These are phyloP conservation scores for Trichoderma pleuroti DNA, from an alignment of 2,329 filamentous ascomycete genomes.

Conservation along the genomic window DNA sequence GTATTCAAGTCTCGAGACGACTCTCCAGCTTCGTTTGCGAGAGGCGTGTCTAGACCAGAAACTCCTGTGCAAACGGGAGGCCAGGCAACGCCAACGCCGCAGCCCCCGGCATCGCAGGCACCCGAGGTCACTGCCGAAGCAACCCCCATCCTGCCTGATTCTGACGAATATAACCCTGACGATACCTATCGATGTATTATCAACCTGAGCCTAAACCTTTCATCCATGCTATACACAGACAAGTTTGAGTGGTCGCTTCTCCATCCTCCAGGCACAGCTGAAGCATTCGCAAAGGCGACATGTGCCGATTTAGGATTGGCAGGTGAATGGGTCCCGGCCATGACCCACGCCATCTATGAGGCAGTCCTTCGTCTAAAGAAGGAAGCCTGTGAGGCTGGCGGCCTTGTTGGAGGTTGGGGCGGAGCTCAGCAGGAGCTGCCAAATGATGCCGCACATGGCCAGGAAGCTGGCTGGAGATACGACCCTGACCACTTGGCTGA, in stretches of 20 bases:
- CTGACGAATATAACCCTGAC: slow-evolving; percentile 79
- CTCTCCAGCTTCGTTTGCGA: slow-evolving; percentile 35
- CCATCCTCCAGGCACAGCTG: slow-evolving; percentile 85
- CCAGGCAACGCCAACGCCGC: slow-evolving; percentile 50
- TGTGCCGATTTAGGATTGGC: slow-evolving; percentile 86
- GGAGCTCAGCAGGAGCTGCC: slow-evolving; percentile 64
- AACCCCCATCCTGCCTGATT: slow-evolving; percentile 55
- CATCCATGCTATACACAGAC: slow-evolving; percentile 89
- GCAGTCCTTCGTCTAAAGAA: slow-evolving; percentile 90
- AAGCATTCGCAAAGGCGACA: slow-evolving; percentile 87
- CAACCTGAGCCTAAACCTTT: slow-evolving; percentile 83
- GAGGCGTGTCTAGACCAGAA: slow-evolving; percentile 47
- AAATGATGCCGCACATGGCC: slow-evolving; percentile 81
- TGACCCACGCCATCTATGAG: slow-evolving; percentile 97
- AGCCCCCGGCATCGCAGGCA: slow-evolving; percentile 33
- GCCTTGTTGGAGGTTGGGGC: slow-evolving; percentile 71
- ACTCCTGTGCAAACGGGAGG: slow-evolving; percentile 55
- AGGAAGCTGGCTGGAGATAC: slow-evolving; percentile 88
- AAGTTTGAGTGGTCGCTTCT: slow-evolving; percentile 97
- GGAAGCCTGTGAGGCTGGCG: slow-evolving; percentile 89
- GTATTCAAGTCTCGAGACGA: slow-evolving; percentile 38
- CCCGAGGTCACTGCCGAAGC: slow-evolving; percentile 67
- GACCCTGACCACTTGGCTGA: slow-evolving; percentile 85
- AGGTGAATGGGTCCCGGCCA: slow-evolving; percentile 90
- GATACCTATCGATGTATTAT: slow-evolving; percentile 94